A percentile compares a stretch with the other conserved stretches of the same genome.
Conservation (phyloP, 179 eudicot genomes). For the Silene coronaria region DNA sequence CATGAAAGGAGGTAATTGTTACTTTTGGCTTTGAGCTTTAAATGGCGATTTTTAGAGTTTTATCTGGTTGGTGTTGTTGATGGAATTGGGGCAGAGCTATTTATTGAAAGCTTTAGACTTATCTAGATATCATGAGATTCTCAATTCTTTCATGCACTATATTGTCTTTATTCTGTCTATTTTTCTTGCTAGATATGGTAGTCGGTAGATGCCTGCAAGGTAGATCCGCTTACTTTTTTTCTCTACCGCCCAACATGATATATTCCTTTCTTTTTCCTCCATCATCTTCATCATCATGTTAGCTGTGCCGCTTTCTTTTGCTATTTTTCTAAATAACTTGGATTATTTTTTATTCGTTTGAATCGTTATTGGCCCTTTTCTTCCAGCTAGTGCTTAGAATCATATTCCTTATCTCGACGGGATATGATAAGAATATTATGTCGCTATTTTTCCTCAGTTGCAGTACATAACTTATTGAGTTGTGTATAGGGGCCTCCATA, state of each 20-base stretch:
- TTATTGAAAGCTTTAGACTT: conserved; percentile 7
- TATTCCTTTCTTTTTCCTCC: background rate
- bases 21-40: background rate
- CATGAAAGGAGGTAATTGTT: conserved; percentile 13
- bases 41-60: background rate
- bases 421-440: background rate
- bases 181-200: background rate
- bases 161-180: background rate
- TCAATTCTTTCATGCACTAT: conserved; percentile 6
- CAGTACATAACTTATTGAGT: background rate
- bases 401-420: conserved; percentile 10
- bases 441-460: background rate
- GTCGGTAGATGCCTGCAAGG: conserved; percentile 2
- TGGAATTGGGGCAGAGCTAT: background rate
- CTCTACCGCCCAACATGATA: conserved; percentile 12
- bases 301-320: background rate
- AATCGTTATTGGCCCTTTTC: background rate
- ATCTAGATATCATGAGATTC: conserved; percentile 7
- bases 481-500: background rate
- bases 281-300: background rate
- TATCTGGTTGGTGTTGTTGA: conserved; percentile 13
- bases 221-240: conserved; percentile 9
- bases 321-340: background rate
- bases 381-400: conserved; percentile 1
- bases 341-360: background rate